Evolutionary conservation across 306 rosid genomes (phyloP).

Genomic region (Pachyrhizus erosus): DNA sequence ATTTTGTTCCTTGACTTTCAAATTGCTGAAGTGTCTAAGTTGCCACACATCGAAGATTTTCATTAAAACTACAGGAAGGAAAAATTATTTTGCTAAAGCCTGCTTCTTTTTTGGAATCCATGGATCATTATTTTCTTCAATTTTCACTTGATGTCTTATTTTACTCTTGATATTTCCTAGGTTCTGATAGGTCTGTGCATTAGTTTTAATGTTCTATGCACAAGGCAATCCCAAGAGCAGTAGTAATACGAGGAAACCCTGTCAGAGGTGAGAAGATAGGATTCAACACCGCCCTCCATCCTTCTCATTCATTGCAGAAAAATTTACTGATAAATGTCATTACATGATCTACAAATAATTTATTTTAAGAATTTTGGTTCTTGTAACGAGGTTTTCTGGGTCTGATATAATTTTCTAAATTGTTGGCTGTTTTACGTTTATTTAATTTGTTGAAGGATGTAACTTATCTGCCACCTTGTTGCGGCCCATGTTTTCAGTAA

Average conservation of each 20-base stretch:
- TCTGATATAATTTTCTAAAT: background rate
- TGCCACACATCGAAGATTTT: background rate
- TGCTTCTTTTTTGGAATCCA: background rate
- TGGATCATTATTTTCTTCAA: background rate
- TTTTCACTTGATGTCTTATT: background rate
- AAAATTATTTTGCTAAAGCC: background rate
- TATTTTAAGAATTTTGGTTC: conserved; percentile 15
- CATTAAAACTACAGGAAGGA: background rate
- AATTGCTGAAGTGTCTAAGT: background rate
- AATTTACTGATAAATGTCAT: conserved; percentile 44
- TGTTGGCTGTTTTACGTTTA: background rate
- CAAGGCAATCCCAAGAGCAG: background rate
- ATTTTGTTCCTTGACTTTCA: background rate
- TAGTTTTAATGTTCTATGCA: background rate
- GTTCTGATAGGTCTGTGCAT: background rate
- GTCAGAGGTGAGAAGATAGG: background rate
- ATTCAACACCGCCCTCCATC: conserved; percentile 19
- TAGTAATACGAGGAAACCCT: background rate
- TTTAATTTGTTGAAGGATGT: background rate
- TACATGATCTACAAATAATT: conserved; percentile 34
- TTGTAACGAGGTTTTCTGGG: background rate
- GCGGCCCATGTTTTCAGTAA: background rate
- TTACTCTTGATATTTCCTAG: background rate
- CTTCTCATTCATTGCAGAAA: conserved; percentile 9
- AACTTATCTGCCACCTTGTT: background rate